A percentile compares a stretch with the other conserved stretches of the same genome.
Conservation (phyloP, 371 early-diverging fungal species). For the Nematocida sp. region DNA sequence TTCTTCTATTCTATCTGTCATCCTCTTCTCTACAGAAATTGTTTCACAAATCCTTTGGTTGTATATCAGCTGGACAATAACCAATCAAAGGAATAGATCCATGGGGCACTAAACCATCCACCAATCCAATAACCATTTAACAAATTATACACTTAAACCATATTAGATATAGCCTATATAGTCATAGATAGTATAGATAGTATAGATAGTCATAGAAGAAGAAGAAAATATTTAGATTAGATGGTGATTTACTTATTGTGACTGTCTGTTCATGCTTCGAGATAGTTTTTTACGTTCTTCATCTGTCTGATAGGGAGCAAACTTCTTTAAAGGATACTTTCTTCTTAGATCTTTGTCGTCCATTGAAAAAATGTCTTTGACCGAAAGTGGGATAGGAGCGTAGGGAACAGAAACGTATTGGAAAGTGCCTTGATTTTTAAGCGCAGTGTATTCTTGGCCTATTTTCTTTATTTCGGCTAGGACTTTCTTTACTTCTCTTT, state of each 20-base stretch:
- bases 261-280: not conserved
- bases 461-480: conserved; percentile 24
- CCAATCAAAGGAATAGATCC: not conserved
- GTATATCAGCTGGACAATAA: not conserved
- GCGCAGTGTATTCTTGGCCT: conserved; percentile 26
- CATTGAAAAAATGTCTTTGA: conserved; percentile 22
- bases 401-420: conserved; percentile 22
- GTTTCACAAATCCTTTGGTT: conserved; percentile 4
- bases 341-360: conserved; percentile 31
- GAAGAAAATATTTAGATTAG: not conserved
- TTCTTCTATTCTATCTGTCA: conserved; percentile 27
- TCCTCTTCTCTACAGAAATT: conserved; percentile 4
- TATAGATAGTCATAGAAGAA: not conserved
- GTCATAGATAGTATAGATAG: too few species aligned
- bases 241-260: not conserved
- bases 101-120: not conserved
- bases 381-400: conserved; percentile 1
- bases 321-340: conserved; percentile 32
- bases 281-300: not conserved
- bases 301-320: conserved; percentile 31
- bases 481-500: conserved; percentile 17
- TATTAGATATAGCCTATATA: not conserved
- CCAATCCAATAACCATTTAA: not conserved
- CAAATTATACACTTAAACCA: not conserved
- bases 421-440: conserved; percentile 16